A percentile compares a stretch with the other conserved stretches of the same genome.
Evolutionary conservation across 1,284 basidiomycete species (phyloP).

Genomic region (Agroathelia rolfsii): DNA sequence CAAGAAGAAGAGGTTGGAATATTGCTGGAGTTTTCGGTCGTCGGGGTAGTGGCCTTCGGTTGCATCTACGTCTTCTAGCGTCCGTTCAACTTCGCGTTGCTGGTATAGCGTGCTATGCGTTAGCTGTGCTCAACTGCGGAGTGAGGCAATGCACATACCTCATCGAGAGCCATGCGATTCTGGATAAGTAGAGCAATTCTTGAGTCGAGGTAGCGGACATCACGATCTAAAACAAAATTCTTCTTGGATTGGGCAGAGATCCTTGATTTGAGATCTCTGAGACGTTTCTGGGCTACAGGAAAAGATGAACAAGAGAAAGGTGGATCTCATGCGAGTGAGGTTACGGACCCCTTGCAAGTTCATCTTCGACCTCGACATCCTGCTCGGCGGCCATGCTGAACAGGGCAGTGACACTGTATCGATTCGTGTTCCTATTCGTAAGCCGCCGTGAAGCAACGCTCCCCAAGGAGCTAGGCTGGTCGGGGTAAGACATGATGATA

Average conservation of each 20-base stretch:
- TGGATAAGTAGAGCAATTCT: slow-evolving; percentile 97
- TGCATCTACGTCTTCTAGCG: slow-evolving; percentile 90
- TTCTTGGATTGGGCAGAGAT: slow-evolving; percentile 99
- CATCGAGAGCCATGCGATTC: slow-evolving; percentile 94
- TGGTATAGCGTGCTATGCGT: slow-evolving; percentile 20
- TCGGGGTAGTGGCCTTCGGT: slow-evolving; percentile 86
- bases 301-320: slow-evolving; percentile 1
- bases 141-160: slow-evolving; percentile 44
- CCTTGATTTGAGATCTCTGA: slow-evolving; percentile 92
- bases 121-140: slow-evolving; percentile 1
- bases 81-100: slow-evolving; percentile 90
- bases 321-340: slow-evolving; percentile 1
- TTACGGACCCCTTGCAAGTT: slow-evolving; percentile 83
- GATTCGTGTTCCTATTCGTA: slow-evolving; percentile 89
- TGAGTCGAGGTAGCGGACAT: slow-evolving; percentile 96
- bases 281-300: slow-evolving; percentile 79
- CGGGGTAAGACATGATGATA: slow-evolving; percentile 51
- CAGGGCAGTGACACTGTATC: slow-evolving; percentile 91
- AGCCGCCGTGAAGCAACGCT: slow-evolving; percentile 60
- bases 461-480: slow-evolving; percentile 51
- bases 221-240: slow-evolving; percentile 97
- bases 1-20: slow-evolving; percentile 97
- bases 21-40: slow-evolving; percentile 89
- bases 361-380: slow-evolving; percentile 97
- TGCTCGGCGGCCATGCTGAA: slow-evolving; percentile 98